Conservation (phyloP, 371 early-diverging fungal species). For the Mucor plumbeus region DNA sequence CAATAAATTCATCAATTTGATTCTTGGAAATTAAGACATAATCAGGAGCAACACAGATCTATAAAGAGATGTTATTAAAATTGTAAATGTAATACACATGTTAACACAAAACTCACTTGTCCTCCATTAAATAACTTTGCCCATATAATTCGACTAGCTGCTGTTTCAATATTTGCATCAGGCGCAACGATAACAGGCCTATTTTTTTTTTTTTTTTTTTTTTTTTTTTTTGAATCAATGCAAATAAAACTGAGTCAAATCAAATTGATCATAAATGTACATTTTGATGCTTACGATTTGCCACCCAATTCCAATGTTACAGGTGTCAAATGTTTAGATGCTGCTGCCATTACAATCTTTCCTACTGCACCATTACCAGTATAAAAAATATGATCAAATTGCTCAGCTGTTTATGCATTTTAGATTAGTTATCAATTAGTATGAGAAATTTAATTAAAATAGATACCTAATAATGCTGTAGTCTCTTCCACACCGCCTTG, state of each 20-base stretch:
- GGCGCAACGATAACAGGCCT: constrained; percentile 77
- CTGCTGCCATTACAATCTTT: constrained; percentile 77
- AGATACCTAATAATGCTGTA: constrained; percentile 63
- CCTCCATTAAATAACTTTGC: constrained; percentile 84
- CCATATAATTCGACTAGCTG: constrained; percentile 78
- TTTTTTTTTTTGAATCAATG: background rate
- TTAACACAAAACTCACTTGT: constrained; percentile 42
- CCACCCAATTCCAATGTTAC: constrained; percentile 91
- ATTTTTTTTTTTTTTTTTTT: no score
- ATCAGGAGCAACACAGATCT: constrained; percentile 90
- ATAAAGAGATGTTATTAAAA: background rate
- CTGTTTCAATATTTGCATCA: constrained; percentile 66
- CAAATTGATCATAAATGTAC: background rate
- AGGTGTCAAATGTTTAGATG: constrained; percentile 77
- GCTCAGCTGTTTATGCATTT: constrained; percentile 40
- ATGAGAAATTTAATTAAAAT: background rate
- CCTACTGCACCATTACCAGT: constrained; percentile 90
- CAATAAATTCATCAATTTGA: constrained; percentile 58
- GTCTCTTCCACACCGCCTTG: constrained; percentile 81
- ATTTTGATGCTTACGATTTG: constrained; percentile 56
- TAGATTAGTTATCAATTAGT: background rate
- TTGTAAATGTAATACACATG: background rate
- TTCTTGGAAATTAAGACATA: constrained; percentile 75
- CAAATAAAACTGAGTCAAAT: background rate
- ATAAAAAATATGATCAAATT: constrained; percentile 90